A percentile compares a stretch with the other conserved stretches of the same genome.
Evolutionary conservation across 2,329 filamentous ascomycete species (phyloP).

Genomic region (Claviceps arundinis): DNA sequence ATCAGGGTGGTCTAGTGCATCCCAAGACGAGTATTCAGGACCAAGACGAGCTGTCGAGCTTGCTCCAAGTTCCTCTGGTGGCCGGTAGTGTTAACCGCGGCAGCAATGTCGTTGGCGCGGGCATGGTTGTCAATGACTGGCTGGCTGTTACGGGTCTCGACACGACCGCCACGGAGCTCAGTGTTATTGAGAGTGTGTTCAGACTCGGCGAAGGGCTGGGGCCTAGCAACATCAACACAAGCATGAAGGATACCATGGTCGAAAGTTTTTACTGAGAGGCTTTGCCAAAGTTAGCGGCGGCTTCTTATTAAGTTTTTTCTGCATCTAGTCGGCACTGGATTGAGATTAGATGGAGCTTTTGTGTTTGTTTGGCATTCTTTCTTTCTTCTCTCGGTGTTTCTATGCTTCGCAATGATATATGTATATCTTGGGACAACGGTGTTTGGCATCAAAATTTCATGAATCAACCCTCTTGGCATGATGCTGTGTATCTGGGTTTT

Average conservation of each 20-base stretch:
- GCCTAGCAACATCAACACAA: conserved; percentile 65
- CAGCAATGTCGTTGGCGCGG: conserved; percentile 81
- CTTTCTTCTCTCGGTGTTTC: background rate
- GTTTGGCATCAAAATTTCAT: conserved; percentile 5
- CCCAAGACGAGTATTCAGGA: conserved; percentile 95
- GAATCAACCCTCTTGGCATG: background rate
- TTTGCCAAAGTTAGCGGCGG: background rate
- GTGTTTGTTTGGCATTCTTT: background rate
- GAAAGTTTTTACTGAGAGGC: conserved; percentile 80
- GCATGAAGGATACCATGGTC: conserved; percentile 94
- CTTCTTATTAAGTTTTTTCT: conserved; percentile 6
- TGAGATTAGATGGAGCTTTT: background rate
- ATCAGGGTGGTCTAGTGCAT: conserved; percentile 93
- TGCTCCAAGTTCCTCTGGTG: conserved; percentile 91
- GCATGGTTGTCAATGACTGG: conserved; percentile 60
- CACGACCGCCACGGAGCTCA: conserved; percentile 93
- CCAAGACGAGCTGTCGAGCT: conserved; percentile 87
- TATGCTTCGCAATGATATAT: background rate
- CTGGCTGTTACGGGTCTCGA: conserved; percentile 86
- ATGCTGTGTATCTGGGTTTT: background rate
- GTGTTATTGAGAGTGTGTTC: conserved; percentile 93
- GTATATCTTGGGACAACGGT: conserved; percentile 5
- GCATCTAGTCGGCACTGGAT: background rate
- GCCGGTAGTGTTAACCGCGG: conserved; percentile 90
- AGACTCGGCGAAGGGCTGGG: conserved; percentile 77